phyloP scores from a whole-genome alignment of 1,284 basidiomycete genomes.

The Boletus albobrunnescens region DNA sequence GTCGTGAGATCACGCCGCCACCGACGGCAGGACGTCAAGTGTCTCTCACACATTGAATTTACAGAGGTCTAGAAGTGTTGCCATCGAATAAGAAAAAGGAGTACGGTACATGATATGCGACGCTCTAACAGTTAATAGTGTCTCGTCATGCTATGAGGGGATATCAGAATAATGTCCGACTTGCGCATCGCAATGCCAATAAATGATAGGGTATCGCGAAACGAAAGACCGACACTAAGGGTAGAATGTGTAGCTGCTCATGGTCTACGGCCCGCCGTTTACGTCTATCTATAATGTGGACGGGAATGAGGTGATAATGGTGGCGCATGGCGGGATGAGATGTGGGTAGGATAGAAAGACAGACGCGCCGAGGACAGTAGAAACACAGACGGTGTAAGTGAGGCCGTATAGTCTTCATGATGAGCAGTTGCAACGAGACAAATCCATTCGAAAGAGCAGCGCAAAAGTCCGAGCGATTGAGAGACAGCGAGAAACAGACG shows the following conservation, averaged over 20 bases:
- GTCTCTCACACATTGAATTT: constrained; percentile 2
- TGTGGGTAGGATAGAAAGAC: constrained; percentile 16
- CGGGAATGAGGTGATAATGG: constrained; percentile 29
- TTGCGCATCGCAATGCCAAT: constrained; percentile 48
- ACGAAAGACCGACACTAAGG: constrained; percentile 46
- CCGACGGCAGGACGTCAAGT: not conserved
- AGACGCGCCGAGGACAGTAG: constrained; percentile 37
- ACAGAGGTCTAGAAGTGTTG: constrained; percentile 15
- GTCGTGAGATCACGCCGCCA: constrained; percentile 25
- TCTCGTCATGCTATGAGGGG: constrained; percentile 54
- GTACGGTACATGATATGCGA: constrained; percentile 57
- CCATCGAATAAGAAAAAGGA: constrained; percentile 27
- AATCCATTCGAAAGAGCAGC: constrained; percentile 59
- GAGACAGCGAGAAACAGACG: constrained; percentile 30
- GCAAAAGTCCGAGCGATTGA: constrained; percentile 39
- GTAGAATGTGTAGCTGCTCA: constrained; percentile 43
- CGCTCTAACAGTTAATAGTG: constrained; percentile 57
- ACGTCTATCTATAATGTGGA: constrained; percentile 45
- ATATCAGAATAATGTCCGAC: constrained; percentile 49
- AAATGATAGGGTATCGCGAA: constrained; percentile 52
- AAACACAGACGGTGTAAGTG: constrained; percentile 42
- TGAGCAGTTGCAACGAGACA: constrained; percentile 63
- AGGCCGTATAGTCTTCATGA: constrained; percentile 50
- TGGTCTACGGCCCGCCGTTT: constrained; percentile 39
- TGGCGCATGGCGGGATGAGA: constrained; percentile 27